Percentiles rank a stretch among this genome's conserved stretches.
Conservation (phyloP, 2,329 filamentous ascomycete species). For the Metarhizium guizhouense region DNA sequence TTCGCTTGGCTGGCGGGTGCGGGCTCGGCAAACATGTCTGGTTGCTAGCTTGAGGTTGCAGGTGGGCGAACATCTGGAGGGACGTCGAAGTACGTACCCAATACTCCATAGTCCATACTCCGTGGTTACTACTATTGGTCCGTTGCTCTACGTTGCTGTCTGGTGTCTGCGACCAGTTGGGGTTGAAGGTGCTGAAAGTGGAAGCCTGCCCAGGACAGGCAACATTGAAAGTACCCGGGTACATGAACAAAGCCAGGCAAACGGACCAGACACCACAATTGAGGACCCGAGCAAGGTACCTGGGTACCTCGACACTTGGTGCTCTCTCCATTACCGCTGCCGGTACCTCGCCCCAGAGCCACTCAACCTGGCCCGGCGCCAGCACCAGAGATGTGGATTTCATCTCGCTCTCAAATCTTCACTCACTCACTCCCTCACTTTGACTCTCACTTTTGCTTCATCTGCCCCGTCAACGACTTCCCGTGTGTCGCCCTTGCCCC, state of each 20-base stretch:
- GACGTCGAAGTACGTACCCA: not conserved
- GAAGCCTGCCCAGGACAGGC: too few relatives aligned
- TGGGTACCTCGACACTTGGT: too few relatives aligned
- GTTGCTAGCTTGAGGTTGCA: not conserved
- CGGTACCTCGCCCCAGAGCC: slow-evolving; percentile 7
- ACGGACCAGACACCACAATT: too few relatives aligned
- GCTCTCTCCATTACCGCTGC: slow-evolving; percentile 1
- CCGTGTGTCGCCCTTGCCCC: slow-evolving; percentile 1
- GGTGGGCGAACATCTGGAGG: not conserved
- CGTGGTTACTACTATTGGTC: too few relatives aligned
- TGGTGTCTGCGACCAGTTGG: not conserved
- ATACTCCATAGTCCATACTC: not conserved
- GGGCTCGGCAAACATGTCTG: not conserved
- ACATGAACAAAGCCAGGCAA: not conserved
- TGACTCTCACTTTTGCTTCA: slow-evolving; percentile 7
- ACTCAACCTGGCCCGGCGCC: not conserved
- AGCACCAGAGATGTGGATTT: slow-evolving; percentile 12
- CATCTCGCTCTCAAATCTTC: slow-evolving; percentile 18
- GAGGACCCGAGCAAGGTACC: too few relatives aligned
- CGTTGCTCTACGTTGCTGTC: too few relatives aligned
- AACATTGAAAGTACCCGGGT: not conserved
- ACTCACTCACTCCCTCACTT: slow-evolving; percentile 12
- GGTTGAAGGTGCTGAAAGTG: not conserved
- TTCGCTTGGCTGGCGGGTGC: not conserved
- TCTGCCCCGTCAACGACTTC: not conserved